Base-by-base conservation (phyloP, 345 rosid genomes). In the Mallotus nudiflorus region DNA sequence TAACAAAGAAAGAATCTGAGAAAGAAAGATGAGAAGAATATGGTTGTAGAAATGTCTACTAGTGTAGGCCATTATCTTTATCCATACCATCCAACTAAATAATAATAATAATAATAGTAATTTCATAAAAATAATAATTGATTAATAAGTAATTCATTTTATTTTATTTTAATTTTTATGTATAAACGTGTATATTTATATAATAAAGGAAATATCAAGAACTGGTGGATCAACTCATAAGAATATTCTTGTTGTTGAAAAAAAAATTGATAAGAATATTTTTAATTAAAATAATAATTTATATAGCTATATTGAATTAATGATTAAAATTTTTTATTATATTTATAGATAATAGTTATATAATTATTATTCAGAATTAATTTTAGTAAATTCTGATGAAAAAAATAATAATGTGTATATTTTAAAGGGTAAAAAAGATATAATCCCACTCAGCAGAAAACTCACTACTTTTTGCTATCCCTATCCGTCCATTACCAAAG, bases 21-120 rank as follows among this genome's bases (percentile, higher is more conserved):
- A 62, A 80, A 78, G 59, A 67, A 73, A 74, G 79, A 82, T 65
- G 83, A 79, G 77, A 74, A 76, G 80, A 82, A 86, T 71, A 76
- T 71, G 84, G 86, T 70, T 82, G 75, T 62, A 73, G 81, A 67
- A 73, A 82, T 85, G 91, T 85, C 85, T 73, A 81, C 83, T 80
- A 52, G 80, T 76, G 69, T 46, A 56, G 44, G 66, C 87, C 81
- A 81, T 82, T 80, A 82, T 84, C 89, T 77, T 60, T 72, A 70
- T 82, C 64, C 75, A 72, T 54, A 49, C 78, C 72, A 71, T 72
- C 70, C 75, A 68, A 24, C 59, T 61, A 66, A 24, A 18, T 40
- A 37, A 56, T 3, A 33, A 33, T 2, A 15, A 1, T 25, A 29
- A 3, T 22, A 37, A 10, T 27, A 8, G 8, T 8, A 62, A 62